Evolutionary conservation across 2,329 filamentous ascomycete genomes (phyloP).

Genomic region (Colletotrichum tropicicola): DNA sequence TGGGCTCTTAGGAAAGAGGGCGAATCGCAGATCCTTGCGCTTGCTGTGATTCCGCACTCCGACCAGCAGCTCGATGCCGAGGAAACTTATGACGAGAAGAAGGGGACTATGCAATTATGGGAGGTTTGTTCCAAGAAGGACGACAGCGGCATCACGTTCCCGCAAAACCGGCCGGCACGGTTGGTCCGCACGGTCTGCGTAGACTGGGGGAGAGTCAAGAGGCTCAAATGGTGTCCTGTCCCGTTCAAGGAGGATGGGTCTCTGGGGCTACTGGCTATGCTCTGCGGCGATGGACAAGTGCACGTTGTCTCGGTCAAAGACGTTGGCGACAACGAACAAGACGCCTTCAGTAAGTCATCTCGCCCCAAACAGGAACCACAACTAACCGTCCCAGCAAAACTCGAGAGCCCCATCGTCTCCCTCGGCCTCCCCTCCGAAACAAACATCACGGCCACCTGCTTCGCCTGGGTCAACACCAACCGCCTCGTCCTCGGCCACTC

Average conservation of each 20-base stretch:
- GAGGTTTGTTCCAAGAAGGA: conserved; percentile 47
- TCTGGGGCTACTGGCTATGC: conserved; percentile 54
- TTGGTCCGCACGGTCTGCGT: conserved; percentile 56
- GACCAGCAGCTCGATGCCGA: conserved; percentile 57
- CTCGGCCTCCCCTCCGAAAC: conserved; percentile 57
- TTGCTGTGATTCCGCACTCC: conserved; percentile 59
- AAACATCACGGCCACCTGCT: conserved; percentile 57
- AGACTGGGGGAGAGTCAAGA: conserved; percentile 58
- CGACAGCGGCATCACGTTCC: conserved; percentile 41
- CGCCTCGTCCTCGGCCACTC: conserved; percentile 63
- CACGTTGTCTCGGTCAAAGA: conserved; percentile 55
- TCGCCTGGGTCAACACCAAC: conserved; percentile 65
- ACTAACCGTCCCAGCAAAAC: conserved; percentile 50
- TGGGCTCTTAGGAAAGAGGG: conserved; percentile 56
- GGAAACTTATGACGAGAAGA: conserved; percentile 48
- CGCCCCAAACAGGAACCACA: neutral
- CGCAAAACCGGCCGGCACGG: conserved; percentile 45
- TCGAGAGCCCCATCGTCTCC: conserved; percentile 53
- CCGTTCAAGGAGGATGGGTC: conserved; percentile 39
- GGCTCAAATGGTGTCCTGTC: conserved; percentile 63
- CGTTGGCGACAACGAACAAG: conserved; percentile 37
- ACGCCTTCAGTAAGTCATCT: conserved; percentile 49
- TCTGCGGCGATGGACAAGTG: conserved; percentile 61
- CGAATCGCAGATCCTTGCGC: conserved; percentile 57
- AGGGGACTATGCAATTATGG: conserved; percentile 63